Evolutionary conservation across 371 early-diverging fungal species (phyloP).

Genomic region (Rhizopus sp.): DNA sequence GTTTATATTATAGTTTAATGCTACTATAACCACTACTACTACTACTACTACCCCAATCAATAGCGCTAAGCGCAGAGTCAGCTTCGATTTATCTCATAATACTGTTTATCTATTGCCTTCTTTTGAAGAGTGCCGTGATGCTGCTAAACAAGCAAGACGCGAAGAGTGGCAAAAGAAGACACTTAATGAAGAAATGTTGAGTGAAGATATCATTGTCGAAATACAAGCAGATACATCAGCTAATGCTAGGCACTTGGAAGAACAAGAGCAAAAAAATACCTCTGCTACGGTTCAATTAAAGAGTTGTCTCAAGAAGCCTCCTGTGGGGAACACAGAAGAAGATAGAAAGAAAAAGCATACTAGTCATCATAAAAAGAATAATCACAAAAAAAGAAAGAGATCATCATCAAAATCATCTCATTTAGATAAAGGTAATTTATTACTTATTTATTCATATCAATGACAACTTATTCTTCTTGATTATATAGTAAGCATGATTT

Average conservation of each 20-base stretch:
- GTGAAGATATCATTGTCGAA: conserved; percentile 45
- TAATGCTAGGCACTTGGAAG: conserved; percentile 8
- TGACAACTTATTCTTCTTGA: neutral
- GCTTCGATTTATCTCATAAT: conserved; percentile 50
- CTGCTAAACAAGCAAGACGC: conserved; percentile 27
- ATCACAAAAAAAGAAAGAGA: conserved; percentile 32
- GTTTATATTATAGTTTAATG: no score
- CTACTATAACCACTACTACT: neutral
- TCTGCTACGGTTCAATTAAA: conserved; percentile 5
- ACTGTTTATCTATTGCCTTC: conserved; percentile 43
- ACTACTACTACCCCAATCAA: neutral
- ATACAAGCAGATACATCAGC: conserved; percentile 32
- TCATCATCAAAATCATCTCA: conserved; percentile 5
- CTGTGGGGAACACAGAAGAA: neutral
- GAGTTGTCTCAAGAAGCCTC: conserved; percentile 29
- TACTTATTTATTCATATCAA: neutral
- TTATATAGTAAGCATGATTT: conserved; percentile 8
- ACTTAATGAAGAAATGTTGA: conserved; percentile 38
- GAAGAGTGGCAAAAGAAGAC: conserved; percentile 39
- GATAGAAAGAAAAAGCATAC: conserved; percentile 2
- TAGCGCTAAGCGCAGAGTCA: conserved; percentile 32
- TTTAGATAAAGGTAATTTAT: conserved; percentile 1
- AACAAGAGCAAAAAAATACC: conserved; percentile 9
- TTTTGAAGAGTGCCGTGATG: conserved; percentile 35
- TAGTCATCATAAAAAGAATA: conserved; percentile 8